A percentile compares a stretch with the other conserved stretches of the same genome.
phyloP scores from a whole-genome alignment of 2,329 filamentous ascomycete species.

The Phialophora verrucosa region DNA sequence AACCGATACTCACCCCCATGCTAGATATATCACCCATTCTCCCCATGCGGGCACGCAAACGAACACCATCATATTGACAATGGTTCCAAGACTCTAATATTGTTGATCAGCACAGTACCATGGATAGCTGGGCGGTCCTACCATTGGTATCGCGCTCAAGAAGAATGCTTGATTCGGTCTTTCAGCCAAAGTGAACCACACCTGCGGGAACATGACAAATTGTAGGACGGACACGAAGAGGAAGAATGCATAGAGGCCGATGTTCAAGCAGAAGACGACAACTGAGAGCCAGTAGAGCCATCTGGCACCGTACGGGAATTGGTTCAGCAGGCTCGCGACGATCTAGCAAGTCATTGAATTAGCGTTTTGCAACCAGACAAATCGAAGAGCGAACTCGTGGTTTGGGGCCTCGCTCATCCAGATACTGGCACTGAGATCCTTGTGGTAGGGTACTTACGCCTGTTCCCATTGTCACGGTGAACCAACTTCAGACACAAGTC shows the following conservation, averaged over 20 bases:
- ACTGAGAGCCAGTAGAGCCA: conserved; percentile 66
- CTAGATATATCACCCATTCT: conserved; percentile 59
- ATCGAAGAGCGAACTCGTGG: background rate
- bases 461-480: conserved; percentile 68
- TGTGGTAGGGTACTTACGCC: conserved; percentile 49
- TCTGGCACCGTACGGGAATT: conserved; percentile 63
- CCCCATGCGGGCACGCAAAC: conserved; percentile 66
- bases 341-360: conserved; percentile 42
- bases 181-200: conserved; percentile 66
- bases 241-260: conserved; percentile 57
- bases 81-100: conserved; percentile 60
- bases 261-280: conserved; percentile 66
- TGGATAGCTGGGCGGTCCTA: background rate
- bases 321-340: conserved; percentile 65
- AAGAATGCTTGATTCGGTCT: conserved; percentile 72
- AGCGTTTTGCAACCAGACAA: background rate
- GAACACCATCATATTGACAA: conserved; percentile 69
- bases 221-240: conserved; percentile 39
- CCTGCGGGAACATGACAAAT: conserved; percentile 60
- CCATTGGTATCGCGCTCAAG: conserved; percentile 71
- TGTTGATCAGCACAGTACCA: background rate
- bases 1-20: conserved; percentile 51
- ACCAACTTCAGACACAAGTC: conserved; percentile 49
- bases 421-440: background rate
- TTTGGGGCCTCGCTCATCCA: background rate